Conservation (phyloP, 768 basidiomycete species). For the Russula ochroleuca region DNA sequence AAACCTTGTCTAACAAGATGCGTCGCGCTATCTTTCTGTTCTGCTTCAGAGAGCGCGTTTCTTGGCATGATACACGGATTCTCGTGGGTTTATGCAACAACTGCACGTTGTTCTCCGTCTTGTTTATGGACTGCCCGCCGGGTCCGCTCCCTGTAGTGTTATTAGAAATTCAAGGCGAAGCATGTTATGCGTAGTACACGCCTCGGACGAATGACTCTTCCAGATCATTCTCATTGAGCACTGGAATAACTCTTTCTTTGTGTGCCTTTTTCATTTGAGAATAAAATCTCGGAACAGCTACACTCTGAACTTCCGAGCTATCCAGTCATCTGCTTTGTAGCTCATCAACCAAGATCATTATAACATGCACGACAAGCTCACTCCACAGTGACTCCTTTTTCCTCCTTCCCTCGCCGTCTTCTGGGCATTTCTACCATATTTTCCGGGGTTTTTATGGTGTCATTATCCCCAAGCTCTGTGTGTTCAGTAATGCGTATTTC, state of each 20-base stretch:
- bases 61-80: conserved; percentile 80
- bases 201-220: conserved; percentile 86
- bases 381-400: conserved; percentile 1
- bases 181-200: conserved; percentile 34
- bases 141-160: conserved; percentile 70
- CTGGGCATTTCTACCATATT: conserved; percentile 45
- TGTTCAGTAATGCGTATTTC: conserved; percentile 70
- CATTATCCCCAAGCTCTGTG: conserved; percentile 85
- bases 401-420: conserved; percentile 32
- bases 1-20: conserved; percentile 67
- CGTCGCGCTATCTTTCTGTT: conserved; percentile 78
- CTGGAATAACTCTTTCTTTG: conserved; percentile 57
- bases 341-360: conserved; percentile 11
- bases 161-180: conserved; percentile 17
- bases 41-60: conserved; percentile 75
- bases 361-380: conserved; percentile 12
- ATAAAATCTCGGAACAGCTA: conserved; percentile 45
- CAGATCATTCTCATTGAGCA: conserved; percentile 73
- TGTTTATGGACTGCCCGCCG: conserved; percentile 96
- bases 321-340: conserved; percentile 29
- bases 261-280: conserved; percentile 70
- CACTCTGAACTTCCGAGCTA: conserved; percentile 26
- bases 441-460: conserved; percentile 63
- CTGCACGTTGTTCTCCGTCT: conserved; percentile 88
- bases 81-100: conserved; percentile 86